These are phyloP conservation scores for Dactylellina sp. DNA, from an alignment of 2,329 filamentous ascomycete genomes.

Conservation along the genomic window DNA sequence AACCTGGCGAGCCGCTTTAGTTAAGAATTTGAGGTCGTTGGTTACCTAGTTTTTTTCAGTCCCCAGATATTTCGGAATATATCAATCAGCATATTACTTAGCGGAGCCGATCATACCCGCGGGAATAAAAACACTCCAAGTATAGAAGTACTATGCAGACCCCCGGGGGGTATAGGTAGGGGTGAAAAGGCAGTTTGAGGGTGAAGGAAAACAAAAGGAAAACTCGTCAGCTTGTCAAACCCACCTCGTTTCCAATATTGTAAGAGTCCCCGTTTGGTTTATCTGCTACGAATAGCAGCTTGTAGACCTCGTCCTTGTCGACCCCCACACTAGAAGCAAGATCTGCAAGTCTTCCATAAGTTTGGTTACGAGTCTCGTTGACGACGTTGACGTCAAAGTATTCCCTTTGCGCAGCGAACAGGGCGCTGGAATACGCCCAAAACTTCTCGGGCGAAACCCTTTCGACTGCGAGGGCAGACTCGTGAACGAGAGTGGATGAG, in stretches of 20 bases:
- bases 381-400: constrained; percentile 90
- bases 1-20: constrained; percentile 81
- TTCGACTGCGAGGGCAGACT: constrained; percentile 85
- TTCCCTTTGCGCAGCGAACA: constrained; percentile 75
- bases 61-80: constrained; percentile 16
- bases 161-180: background rate
- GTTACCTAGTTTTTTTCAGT: constrained; percentile 69
- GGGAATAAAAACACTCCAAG: constrained; percentile 15
- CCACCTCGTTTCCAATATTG: constrained; percentile 78
- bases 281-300: constrained; percentile 75
- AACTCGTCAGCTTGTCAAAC: constrained; percentile 14
- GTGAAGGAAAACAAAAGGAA: constrained; percentile 9
- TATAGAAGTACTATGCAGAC: constrained; percentile 20
- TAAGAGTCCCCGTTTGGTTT: constrained; percentile 74
- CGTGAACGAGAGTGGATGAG: constrained; percentile 69
- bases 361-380: constrained; percentile 83
- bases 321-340: constrained; percentile 78
- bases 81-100: constrained; percentile 21
- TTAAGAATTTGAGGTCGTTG: constrained; percentile 82
- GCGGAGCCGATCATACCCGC: constrained; percentile 33
- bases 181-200: background rate
- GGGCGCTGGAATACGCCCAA: constrained; percentile 74
- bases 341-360: constrained; percentile 81
- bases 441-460: constrained; percentile 77
- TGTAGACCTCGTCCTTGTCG: constrained; percentile 76